Evolutionary conservation across 2,329 filamentous ascomycete species (phyloP).

Genomic region (Byssochlamys sp.): DNA sequence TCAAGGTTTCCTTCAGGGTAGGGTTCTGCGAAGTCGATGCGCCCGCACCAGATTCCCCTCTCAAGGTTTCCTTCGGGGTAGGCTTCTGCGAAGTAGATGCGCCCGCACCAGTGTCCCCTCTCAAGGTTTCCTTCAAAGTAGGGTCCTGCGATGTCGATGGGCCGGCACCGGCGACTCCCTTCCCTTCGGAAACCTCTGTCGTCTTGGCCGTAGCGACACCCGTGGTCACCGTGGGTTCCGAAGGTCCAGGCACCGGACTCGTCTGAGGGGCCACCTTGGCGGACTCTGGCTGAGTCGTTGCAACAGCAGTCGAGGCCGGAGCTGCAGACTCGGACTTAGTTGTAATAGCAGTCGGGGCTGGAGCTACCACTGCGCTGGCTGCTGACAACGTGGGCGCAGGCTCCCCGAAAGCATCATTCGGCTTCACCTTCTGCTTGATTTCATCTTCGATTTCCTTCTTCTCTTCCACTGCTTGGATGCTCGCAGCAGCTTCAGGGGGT

Average conservation of each 20-base stretch:
- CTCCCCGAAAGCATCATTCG: constrained; percentile 15
- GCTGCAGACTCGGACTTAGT: constrained; percentile 4
- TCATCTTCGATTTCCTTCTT: constrained; percentile 64
- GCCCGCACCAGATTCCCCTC: constrained; percentile 25
- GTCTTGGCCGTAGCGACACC: constrained; percentile 14
- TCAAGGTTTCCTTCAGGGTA: background rate
- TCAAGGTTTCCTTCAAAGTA: background rate
- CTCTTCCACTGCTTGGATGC: constrained; percentile 55
- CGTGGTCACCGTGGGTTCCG: constrained; percentile 15
- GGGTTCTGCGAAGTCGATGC: background rate
- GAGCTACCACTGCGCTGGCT: constrained; percentile 28
- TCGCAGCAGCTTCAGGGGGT: constrained; percentile 59
- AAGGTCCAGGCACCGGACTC: constrained; percentile 5
- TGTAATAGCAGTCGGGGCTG: constrained; percentile 12
- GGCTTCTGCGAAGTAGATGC: background rate
- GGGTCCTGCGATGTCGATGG: background rate
- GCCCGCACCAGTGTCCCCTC: constrained; percentile 25
- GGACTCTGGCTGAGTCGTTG: constrained; percentile 1
- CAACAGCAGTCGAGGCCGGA: constrained; percentile 1
- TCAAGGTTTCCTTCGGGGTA: background rate
- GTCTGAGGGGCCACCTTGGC: constrained; percentile 12
- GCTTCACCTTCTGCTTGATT: constrained; percentile 48
- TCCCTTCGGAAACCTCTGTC: constrained; percentile 9
- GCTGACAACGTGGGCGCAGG: constrained; percentile 28
- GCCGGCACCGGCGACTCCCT: background rate